These are phyloP conservation scores for Scheffersomyces stipitis DNA, from an alignment of 805 yeast species.

Conservation along the genomic window DNA sequence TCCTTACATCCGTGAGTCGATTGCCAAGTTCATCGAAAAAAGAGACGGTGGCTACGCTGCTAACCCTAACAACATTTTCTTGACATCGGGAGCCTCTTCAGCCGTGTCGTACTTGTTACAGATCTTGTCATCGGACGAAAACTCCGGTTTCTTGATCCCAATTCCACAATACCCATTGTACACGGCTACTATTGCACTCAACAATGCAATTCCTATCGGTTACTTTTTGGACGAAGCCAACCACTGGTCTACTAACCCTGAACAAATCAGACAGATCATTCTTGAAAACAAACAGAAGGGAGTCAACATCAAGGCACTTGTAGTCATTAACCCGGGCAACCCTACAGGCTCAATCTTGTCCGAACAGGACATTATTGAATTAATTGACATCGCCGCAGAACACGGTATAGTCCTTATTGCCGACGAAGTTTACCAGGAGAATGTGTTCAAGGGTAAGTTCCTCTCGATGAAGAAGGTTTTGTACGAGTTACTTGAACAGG, in stretches of 20 bases:
- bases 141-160: slow-evolving; percentile 84
- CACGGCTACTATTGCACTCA: slow-evolving; percentile 89
- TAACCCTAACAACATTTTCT: slow-evolving; percentile 68
- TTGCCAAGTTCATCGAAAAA: slow-evolving; percentile 73
- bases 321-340: slow-evolving; percentile 96
- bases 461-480: slow-evolving; percentile 81
- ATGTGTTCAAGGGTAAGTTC: slow-evolving; percentile 79
- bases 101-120: slow-evolving; percentile 83
- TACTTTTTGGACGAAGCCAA: slow-evolving; percentile 79
- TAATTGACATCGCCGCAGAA: slow-evolving; percentile 79
- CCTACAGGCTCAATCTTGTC: slow-evolving; percentile 91
- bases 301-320: slow-evolving; percentile 71
- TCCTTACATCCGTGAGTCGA: slow-evolving; percentile 63
- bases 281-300: slow-evolving; percentile 49
- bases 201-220: slow-evolving; percentile 79
- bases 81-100: slow-evolving; percentile 93
- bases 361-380: slow-evolving; percentile 62
- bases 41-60: slow-evolving; percentile 72
- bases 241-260: slow-evolving; percentile 81
- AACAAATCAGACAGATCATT: slow-evolving; percentile 57
- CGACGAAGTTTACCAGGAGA: slow-evolving; percentile 97
- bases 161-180: slow-evolving; percentile 98
- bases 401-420: slow-evolving; percentile 86
- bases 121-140: slow-evolving; percentile 63
- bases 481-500: slow-evolving; percentile 54